Evolutionary conservation across 495 filamentous ascomycete genomes (phyloP).

Genomic region (Trichocladium uniseriatum): DNA sequence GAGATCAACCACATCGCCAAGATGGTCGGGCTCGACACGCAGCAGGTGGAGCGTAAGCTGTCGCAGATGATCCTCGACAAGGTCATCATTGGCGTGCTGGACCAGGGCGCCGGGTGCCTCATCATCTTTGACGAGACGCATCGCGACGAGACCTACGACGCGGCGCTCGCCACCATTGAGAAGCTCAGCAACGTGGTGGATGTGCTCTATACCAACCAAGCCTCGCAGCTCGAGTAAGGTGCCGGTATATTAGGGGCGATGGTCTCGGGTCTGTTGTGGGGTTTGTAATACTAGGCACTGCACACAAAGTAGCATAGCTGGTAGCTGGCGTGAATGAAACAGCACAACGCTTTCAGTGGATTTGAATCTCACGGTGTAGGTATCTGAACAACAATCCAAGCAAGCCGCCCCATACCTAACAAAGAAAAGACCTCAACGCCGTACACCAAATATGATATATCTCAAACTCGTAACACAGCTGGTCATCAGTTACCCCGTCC

Average conservation of each 20-base stretch:
- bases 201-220: constrained; percentile 94
- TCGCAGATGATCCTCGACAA: constrained; percentile 99
- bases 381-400: neutral
- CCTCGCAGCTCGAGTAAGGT: constrained; percentile 74
- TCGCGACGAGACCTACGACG: constrained; percentile 87
- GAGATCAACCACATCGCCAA: constrained; percentile 95
- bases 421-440: neutral
- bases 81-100: constrained; percentile 92
- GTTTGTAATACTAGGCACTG: constrained; percentile 3
- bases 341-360: neutral
- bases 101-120: constrained; percentile 94
- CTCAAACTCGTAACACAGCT: too few species aligned
- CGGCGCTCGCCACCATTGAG: constrained; percentile 88
- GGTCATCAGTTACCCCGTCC: too few species aligned
- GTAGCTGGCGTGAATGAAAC: neutral
- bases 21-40: constrained; percentile 91
- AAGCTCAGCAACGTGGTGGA: constrained; percentile 97
- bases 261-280: neutral
- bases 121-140: constrained; percentile 95
- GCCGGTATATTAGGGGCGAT: too few species aligned
- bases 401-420: neutral
- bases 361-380: neutral
- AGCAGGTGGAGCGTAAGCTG: constrained; percentile 95
- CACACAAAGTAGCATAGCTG: constrained; percentile 4
- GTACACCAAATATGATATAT: neutral